Evolutionary conservation across 2,329 filamentous ascomycete species (phyloP).

Genomic region (Orbilia blumenaviensis): DNA sequence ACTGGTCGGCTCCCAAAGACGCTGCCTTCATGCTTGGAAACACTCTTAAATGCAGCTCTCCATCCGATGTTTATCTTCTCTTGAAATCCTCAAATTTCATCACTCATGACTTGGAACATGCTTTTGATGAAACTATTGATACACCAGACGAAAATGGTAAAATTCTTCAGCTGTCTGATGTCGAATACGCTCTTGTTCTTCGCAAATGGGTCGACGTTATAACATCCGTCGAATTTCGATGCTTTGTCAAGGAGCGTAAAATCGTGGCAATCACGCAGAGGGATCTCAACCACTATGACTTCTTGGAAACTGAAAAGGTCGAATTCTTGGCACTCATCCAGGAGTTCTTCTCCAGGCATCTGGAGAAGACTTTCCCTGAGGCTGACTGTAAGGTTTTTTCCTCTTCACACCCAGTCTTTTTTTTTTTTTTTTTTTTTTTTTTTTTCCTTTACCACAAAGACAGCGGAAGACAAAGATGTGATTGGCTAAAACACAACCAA

Average conservation of each 20-base stretch:
- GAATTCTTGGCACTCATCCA: constrained; percentile 74
- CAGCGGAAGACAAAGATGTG: background rate
- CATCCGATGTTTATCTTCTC: constrained; percentile 92
- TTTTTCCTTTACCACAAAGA: background rate
- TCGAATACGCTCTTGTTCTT: constrained; percentile 82
- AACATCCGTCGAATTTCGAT: constrained; percentile 91
- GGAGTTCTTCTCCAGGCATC: constrained; percentile 77
- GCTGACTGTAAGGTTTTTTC: constrained; percentile 67
- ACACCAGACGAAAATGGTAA: constrained; percentile 55
- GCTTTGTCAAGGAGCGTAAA: constrained; percentile 84
- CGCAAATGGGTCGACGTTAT: constrained; percentile 89
- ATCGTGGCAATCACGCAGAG: constrained; percentile 87
- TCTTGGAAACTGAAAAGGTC: constrained; percentile 72
- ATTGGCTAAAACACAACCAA: background rate
- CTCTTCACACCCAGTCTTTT: too few relatives aligned
- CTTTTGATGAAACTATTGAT: constrained; percentile 78
- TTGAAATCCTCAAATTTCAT: constrained; percentile 95
- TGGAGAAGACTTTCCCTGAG: constrained; percentile 83
- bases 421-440: too few relatives aligned
- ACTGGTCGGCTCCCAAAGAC: constrained; percentile 97
- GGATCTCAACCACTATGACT: constrained; percentile 89
- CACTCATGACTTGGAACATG: constrained; percentile 91
- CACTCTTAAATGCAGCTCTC: constrained; percentile 85
- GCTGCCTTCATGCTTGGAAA: constrained; percentile 91
- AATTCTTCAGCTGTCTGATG: constrained; percentile 30